Conservation (phyloP, 2,329 filamentous ascomycete species). For the Dactylellina parvicollis region DNA sequence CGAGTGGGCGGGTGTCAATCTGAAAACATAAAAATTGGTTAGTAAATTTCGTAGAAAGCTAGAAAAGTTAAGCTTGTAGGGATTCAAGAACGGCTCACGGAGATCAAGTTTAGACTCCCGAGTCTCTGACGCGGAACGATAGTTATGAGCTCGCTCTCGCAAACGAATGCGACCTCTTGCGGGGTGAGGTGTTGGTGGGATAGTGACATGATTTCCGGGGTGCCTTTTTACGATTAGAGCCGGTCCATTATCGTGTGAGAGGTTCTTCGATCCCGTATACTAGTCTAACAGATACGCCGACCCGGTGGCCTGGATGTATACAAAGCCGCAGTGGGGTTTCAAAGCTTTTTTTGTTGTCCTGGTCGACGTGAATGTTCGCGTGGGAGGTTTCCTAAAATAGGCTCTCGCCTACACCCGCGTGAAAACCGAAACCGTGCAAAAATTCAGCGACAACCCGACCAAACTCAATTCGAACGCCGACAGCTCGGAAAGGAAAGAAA, state of each 20-base stretch:
- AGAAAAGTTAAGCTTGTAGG: conserved; percentile 18
- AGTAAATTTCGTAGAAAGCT: background rate
- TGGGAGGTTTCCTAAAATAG: conserved; percentile 38
- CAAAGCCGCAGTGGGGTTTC: background rate
- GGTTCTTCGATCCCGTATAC: too few relatives aligned
- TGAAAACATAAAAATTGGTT: conserved; percentile 61
- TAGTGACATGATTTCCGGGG: conserved; percentile 27
- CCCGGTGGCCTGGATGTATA: background rate
- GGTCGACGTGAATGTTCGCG: conserved; percentile 25
- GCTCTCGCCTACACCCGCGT: conserved; percentile 39
- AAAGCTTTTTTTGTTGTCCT: background rate
- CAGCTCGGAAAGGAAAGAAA: background rate
- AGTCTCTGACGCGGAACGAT: conserved; percentile 90
- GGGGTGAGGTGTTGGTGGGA: conserved; percentile 63
- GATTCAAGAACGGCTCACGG: too few relatives aligned
- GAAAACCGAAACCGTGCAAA: conserved; percentile 12
- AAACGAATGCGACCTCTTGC: conserved; percentile 89
- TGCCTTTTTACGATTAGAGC: background rate
- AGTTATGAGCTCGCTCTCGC: conserved; percentile 96
- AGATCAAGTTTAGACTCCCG: conserved; percentile 83
- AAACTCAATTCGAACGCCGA: background rate
- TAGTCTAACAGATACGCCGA: too few relatives aligned
- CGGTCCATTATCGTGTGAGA: conserved; percentile 14
- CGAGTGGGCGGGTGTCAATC: conserved; percentile 80
- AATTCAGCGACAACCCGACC: conserved; percentile 14